Evolutionary conservation across 257 asterid species (phyloP).

Genomic region (Fraxinus excelsior): DNA sequence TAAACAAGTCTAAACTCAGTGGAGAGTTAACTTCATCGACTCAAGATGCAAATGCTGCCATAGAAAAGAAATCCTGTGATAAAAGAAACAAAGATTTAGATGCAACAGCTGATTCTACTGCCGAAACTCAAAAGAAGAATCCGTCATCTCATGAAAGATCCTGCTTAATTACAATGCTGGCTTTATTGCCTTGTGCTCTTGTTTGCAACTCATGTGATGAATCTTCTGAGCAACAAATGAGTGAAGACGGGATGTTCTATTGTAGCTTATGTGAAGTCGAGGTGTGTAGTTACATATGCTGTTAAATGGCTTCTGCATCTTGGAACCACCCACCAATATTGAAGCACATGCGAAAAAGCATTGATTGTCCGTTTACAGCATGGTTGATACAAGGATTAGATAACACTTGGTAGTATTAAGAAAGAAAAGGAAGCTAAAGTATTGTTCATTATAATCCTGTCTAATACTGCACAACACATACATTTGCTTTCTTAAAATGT

Average conservation of each 20-base stretch:
- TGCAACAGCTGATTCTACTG: conserved; percentile 40
- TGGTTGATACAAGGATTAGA: neutral
- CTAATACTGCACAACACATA: neutral
- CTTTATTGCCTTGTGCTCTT: conserved; percentile 73
- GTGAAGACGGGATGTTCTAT: conserved; percentile 98
- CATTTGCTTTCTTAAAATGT: neutral
- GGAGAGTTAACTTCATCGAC: conserved; percentile 63
- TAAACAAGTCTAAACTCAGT: conserved; percentile 52
- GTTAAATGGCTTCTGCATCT: neutral
- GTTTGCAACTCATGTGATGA: conserved; percentile 55
- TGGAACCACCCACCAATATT: no score
- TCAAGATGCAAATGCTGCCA: conserved; percentile 50
- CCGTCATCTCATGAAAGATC: conserved; percentile 30
- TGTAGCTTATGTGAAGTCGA: conserved; percentile 98
- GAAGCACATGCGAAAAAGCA: neutral
- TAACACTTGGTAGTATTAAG: neutral
- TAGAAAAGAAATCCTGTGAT: conserved; percentile 43
- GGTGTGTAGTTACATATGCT: conserved; percentile 44
- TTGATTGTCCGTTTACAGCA: neutral
- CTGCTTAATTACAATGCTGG: conserved; percentile 41
- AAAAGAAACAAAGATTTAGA: conserved; percentile 39
- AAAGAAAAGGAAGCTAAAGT: neutral
- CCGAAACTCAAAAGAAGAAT: conserved; percentile 38
- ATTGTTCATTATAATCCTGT: neutral
- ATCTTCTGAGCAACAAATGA: conserved; percentile 63